These are phyloP conservation scores for Aspergillus neotritici DNA, from an alignment of 2,329 filamentous ascomycete genomes.

Conservation along the genomic window DNA sequence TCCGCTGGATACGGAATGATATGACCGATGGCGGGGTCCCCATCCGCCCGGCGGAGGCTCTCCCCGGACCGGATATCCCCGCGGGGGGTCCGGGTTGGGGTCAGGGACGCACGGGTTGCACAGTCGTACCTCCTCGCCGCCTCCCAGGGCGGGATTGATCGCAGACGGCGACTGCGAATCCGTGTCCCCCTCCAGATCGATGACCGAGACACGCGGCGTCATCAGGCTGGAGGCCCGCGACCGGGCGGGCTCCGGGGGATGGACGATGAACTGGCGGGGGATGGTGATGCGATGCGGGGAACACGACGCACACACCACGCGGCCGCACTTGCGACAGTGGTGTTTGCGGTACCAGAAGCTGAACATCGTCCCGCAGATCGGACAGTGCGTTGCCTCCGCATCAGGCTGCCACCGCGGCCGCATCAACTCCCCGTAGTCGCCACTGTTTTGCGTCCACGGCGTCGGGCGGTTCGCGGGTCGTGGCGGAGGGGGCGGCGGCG, in stretches of 20 bases:
- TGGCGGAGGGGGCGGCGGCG: slow-evolving; percentile 9
- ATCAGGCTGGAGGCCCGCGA: slow-evolving; percentile 39
- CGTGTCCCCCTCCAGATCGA: slow-evolving; percentile 44
- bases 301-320: slow-evolving; percentile 83
- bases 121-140: slow-evolving; percentile 62
- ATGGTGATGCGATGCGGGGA: slow-evolving; percentile 95
- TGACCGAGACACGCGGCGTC: slow-evolving; percentile 39
- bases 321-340: slow-evolving; percentile 93
- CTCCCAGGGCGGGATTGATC: slow-evolving; percentile 51
- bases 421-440: slow-evolving; percentile 40
- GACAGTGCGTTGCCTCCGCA: slow-evolving; percentile 71
- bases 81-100: slow-evolving; percentile 56
- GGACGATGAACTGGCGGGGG: slow-evolving; percentile 86
- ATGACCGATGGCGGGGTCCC: slow-evolving; percentile 18
- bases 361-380: slow-evolving; percentile 76
- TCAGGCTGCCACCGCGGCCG: slow-evolving; percentile 86
- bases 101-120: slow-evolving; percentile 70
- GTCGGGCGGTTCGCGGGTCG: slow-evolving; percentile 8
- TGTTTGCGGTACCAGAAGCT: slow-evolving; percentile 84
- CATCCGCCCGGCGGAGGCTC: slow-evolving; percentile 1
- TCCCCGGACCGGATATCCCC: slow-evolving; percentile 27
- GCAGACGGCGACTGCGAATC: slow-evolving; percentile 19
- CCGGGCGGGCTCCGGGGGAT: slow-evolving; percentile 54
- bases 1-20: slow-evolving; percentile 21
- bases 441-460: slow-evolving; percentile 13